Evolutionary conservation across 768 basidiomycete genomes (phyloP), one percentile per base, ranked within the genome.

Genomic region (Tricholomella constricta): DNA sequence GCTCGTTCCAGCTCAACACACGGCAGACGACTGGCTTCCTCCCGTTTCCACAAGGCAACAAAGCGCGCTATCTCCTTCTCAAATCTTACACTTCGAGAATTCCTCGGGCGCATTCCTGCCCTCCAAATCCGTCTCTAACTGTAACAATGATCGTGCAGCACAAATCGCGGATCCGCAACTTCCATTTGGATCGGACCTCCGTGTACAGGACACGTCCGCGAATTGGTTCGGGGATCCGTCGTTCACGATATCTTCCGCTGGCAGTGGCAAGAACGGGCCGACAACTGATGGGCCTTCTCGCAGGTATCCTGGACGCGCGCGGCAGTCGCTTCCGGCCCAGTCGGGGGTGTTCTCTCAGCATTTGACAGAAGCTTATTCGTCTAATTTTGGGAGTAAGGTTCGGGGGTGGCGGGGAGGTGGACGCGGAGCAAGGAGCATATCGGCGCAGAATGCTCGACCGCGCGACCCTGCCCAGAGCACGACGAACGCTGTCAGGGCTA

Each of bases 271-370:
- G 20, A 49, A 38, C 57, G 57, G 57, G 11, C 57, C 57, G 57
- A 38, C 10, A n/a, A 9, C 46, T 35, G 51, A 45, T 14, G 15
- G 8, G 15, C 38, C 45, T 35, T 19, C 15, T 17, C 29, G 23
- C 10, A 32, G 19, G 14, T 55, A 42, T 25, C 17, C 53, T 50
- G 14, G 51, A 45, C 49, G 45, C 41, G 45, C 45, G 35, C 52
- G 56, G 45, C 40, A 50, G 34, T 45, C 42, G 17, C 27, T 59
- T 20, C 57, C 54, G 57, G 43, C 42, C 26, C 57, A 59, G 32
- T 37, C 54, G 54, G 54, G 49, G 26, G 51, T 23, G 42, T 59
- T 52, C 32, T 26, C 50, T 35, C 47, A 50, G 46, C 45, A 54
- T 38, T 38, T 54, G 40, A 40, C 48, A 19, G 40, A 42, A 20